Conservation (phyloP, 331 rosid genomes). For the Erythrophleum ivorense region DNA sequence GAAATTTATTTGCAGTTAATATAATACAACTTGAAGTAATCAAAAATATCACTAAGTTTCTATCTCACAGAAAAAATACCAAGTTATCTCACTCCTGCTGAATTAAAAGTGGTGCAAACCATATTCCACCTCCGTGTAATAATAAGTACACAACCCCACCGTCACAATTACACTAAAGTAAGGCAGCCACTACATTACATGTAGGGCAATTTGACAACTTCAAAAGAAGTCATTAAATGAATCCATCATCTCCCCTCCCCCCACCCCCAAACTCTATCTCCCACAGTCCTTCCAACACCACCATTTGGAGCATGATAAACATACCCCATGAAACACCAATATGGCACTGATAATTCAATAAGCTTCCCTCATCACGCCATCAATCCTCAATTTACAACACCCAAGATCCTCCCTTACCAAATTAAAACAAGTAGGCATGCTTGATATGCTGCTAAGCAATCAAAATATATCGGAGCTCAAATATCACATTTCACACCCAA, state of each 20-base stretch:
- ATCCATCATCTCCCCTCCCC: background rate
- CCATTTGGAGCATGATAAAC: background rate
- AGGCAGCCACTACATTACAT: constrained; percentile 13
- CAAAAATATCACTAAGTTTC: background rate
- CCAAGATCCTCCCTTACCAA: background rate
- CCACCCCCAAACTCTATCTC: constrained; percentile 17
- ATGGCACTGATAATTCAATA: background rate
- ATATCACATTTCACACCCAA: background rate
- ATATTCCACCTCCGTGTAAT: constrained; percentile 15
- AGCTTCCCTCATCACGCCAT: background rate
- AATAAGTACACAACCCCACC: background rate
- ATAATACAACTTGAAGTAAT: background rate
- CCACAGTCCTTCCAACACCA: background rate
- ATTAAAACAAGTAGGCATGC: background rate
- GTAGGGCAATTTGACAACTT: constrained; percentile 9
- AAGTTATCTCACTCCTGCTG: constrained; percentile 26
- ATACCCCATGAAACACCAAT: background rate
- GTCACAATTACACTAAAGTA: constrained; percentile 13
- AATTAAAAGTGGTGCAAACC: constrained; percentile 2
- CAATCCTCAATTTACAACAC: constrained; percentile 32
- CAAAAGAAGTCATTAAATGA: background rate
- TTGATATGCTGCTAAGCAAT: background rate
- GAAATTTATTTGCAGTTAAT: background rate
- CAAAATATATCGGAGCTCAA: background rate
- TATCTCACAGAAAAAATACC: background rate